Base-by-base conservation (phyloP, 345 rosid species). In the Microcos paniculata region DNA sequence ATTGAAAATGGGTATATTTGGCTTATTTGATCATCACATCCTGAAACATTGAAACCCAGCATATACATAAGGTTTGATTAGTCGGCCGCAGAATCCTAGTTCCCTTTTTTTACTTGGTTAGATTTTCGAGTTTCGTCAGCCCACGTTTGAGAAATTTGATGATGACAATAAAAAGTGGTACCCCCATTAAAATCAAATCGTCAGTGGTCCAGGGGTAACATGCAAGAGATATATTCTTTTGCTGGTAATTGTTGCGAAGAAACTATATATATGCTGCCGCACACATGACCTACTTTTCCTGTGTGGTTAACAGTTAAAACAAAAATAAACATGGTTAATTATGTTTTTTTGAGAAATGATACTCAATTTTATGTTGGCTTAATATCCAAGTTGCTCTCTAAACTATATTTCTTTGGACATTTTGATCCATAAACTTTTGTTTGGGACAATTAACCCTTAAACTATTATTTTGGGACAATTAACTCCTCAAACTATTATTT, bases 101-200 rank as follows among this genome's bases (percentile, higher is more conserved):
- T 48, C n/a, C 13, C n/a, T n/a, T n/a, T n/a, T n/a, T n/a, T 35
- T 35, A 35, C 40, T 35, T 35, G 40, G 6, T 19, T 5, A 11
- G 62, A 12, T 57, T 26, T 57, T 59, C 15, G 0, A 6, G 38
- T 24, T 56, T 19, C 12, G 35, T 4, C 40, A 1, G 6, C 6
- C 3, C 35, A 26, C 13, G 35, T 4, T 58, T 42, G 10, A 40
- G 6, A 4, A 42, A 2, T 35, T 42, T 12, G 64, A 6, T 30
- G 64, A 28, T 15, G 40, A 35, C 2, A 35, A 28, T 4, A 8
- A 30, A 14, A 59, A 59, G 38, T 59, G 64, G 40, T 15, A 28
- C 11, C 38, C 0, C 64, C 64, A 59, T 59, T 59, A 59, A 59
- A 59, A 59, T 59, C 64, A 59, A 59, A 59, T 59, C n/a, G n/a